Evolutionary conservation across 768 basidiomycete genomes (phyloP).

Genomic region (Clavulina sp.): DNA sequence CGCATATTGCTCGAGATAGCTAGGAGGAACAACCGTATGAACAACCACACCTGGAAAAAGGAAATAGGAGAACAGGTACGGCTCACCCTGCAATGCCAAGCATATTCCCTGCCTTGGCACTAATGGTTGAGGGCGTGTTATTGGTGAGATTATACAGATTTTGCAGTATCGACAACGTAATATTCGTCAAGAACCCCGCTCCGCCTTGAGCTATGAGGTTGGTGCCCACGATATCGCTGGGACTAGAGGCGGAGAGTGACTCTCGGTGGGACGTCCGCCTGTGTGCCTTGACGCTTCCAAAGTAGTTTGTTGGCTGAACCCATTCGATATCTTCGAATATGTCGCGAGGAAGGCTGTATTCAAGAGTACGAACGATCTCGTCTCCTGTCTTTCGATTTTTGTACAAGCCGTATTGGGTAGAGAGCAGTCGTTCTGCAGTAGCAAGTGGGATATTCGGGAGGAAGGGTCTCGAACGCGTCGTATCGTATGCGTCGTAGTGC

Average conservation of each 20-base stretch:
- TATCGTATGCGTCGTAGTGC: too few relatives aligned
- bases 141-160: slow-evolving; percentile 15
- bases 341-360: slow-evolving; percentile 39
- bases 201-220: too few relatives aligned
- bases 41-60: too few relatives aligned
- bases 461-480: too few relatives aligned
- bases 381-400: slow-evolving; percentile 31
- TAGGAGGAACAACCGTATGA: too few relatives aligned
- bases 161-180: slow-evolving; percentile 20
- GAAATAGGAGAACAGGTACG: too few relatives aligned
- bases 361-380: slow-evolving; percentile 35
- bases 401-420: slow-evolving; percentile 39
- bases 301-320: slow-evolving; percentile 52
- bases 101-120: slow-evolving; percentile 28
- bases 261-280: slow-evolving; percentile 6
- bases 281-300: slow-evolving; percentile 29
- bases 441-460: too few relatives aligned
- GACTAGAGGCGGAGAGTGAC: slow-evolving; percentile 37
- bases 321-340: slow-evolving; percentile 39
- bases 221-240: too few relatives aligned
- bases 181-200: too few relatives aligned
- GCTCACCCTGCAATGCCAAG: slow-evolving; percentile 19
- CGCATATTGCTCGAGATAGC: slow-evolving; percentile 15
- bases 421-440: neutral
- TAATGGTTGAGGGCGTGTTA: slow-evolving; percentile 24